Base-by-base conservation (phyloP, 208 protist species). In the Wallacemonas rigidus region DNA sequence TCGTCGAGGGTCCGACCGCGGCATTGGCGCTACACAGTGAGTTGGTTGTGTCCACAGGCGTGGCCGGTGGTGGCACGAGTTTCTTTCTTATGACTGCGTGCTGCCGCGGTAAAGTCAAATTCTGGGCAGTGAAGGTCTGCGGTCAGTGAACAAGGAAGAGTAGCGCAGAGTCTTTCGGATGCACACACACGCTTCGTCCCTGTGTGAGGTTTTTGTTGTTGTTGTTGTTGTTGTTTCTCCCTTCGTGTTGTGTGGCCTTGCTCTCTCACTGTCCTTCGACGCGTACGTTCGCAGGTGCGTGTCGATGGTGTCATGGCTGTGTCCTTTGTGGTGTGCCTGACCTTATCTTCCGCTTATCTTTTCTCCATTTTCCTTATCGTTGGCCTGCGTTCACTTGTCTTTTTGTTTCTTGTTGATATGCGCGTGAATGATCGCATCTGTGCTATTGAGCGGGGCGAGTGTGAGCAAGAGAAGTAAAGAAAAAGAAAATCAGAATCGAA, bases 51-150 rank as follows among this genome's bases (percentile, higher is more conserved):
- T 62, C 80, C 55, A 83, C 80, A 12, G 78, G 44, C 6, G 76
- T 82, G 43, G 82, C 70, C 12, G 91, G 91, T 7, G 86, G 82
- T 15, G 91, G 88, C 15, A 82, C 71, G 15, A 93, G 88, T 75
- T 90, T 85, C 72, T 91, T 95, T 71, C 50, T 95, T 15, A 70
- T 75, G 17, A 86, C 88, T 9, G 67, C 89, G 26, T 95, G 88
- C 76, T 85, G 89, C 40, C 82, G 88, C 7, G 91, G 91, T 1
- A 82, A 79, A 60, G 75, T 95, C 40, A 90, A 88, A 70, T 82
- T 93, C 61, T 95, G 91, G 91, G 86, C 88, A 9, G 65, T 85
- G 35, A 60, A 71, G 14, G 75, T 87, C 41, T 62, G 56, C 15
- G 56, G 43, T 56, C 51, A 12, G 51, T 56, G n/a, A 56, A n/a